Conservation (phyloP, 352 stramenopile species). For the Phytophthora tubulina region DNA sequence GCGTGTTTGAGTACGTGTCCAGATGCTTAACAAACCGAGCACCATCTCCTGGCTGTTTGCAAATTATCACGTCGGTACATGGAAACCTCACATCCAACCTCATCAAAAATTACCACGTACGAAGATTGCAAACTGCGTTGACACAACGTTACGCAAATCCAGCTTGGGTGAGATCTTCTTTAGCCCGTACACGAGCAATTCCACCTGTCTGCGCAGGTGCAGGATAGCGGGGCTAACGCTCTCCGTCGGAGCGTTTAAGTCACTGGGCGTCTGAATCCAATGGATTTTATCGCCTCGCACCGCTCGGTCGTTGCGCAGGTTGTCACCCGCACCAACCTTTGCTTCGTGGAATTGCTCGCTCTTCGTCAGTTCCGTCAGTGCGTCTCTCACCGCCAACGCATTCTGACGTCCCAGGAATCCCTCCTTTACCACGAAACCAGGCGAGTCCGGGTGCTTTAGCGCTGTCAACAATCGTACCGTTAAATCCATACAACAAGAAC, state of each 20-base stretch:
- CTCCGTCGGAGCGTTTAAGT: constrained; percentile 32
- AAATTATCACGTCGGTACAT: constrained; percentile 13
- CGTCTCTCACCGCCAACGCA: constrained; percentile 50
- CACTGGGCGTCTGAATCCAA: constrained; percentile 62
- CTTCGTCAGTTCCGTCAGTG: constrained; percentile 42
- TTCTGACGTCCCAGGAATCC: constrained; percentile 52
- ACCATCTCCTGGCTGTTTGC: constrained; percentile 64
- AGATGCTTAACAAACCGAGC: constrained; percentile 77
- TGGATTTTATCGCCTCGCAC: constrained; percentile 76
- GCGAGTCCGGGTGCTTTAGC: constrained; percentile 55
- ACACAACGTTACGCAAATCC: constrained; percentile 74
- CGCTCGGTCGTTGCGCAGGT: constrained; percentile 46
- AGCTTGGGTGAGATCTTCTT: constrained; percentile 61
- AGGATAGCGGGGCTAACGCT: constrained; percentile 52
- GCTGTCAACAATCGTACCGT: constrained; percentile 33
- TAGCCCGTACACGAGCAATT: constrained; percentile 62
- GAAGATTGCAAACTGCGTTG: constrained; percentile 82
- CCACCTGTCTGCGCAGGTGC: constrained; percentile 57
- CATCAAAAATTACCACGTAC: constrained; percentile 42
- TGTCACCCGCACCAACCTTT: constrained; percentile 54
- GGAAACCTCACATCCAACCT: no score
- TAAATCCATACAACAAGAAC: neutral
- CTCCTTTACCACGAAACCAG: constrained; percentile 66
- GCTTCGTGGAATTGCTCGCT: constrained; percentile 56
- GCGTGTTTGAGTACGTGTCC: constrained; percentile 64